Evolutionary conservation across 192 early-diverging fungal genomes (phyloP).

Genomic region (Coemansia sp.): DNA sequence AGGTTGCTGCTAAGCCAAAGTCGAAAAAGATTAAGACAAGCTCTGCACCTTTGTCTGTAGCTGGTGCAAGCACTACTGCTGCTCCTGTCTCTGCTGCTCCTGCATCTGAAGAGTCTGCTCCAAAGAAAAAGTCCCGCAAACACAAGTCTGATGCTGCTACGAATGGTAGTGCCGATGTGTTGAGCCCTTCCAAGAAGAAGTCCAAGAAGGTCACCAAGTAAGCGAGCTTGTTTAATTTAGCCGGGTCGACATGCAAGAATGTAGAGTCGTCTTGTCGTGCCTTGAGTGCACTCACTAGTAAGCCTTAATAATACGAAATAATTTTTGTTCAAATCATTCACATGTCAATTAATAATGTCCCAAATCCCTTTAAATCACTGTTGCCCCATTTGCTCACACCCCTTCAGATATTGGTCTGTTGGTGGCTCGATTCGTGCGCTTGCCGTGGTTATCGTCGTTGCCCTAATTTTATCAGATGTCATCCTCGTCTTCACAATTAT

Average conservation of each 20-base stretch:
- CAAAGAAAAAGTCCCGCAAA: constrained; percentile 11
- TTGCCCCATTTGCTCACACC: too few species aligned
- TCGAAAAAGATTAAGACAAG: constrained; percentile 14
- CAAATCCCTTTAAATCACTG: not conserved
- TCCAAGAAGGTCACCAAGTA: constrained; percentile 6
- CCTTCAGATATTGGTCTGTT: not conserved
- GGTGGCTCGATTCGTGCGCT: not conserved
- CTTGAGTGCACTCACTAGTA: not conserved
- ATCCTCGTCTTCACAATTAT: constrained; percentile 4
- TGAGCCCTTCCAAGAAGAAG: constrained; percentile 11
- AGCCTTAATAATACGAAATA: not conserved
- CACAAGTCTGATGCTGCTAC: not conserved
- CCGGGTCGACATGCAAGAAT: not conserved
- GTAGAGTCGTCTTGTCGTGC: not conserved
- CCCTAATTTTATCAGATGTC: too few species aligned
- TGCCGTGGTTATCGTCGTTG: too few species aligned
- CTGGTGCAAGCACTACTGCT: not conserved
- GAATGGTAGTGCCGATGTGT: not conserved
- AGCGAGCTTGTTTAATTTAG: not conserved
- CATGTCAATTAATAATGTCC: not conserved
- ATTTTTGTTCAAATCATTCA: not conserved
- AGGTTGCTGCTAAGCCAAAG: constrained; percentile 4
- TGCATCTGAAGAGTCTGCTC: not conserved
- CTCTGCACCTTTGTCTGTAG: not conserved
- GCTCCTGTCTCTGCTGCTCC: not conserved